A percentile compares a stretch with the other conserved stretches of the same genome.
These are phyloP conservation scores for Schoenoplectus tabernaemontani DNA, from an alignment of 202 grass and related monocot genomes.

Conservation along the genomic window DNA sequence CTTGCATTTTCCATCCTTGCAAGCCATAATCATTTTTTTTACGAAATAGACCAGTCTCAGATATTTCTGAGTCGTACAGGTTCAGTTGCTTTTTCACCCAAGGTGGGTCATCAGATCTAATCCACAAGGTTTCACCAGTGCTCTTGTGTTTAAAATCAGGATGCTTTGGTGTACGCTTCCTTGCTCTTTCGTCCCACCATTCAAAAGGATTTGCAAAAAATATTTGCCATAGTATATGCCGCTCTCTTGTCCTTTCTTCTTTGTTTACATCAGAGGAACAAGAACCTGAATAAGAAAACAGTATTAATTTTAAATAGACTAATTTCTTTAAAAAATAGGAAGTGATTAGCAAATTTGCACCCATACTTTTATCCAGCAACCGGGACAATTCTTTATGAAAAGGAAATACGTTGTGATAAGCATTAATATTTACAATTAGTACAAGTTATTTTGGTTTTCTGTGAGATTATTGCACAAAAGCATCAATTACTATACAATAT, in stretches of 20 bases:
- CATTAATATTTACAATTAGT: neutral
- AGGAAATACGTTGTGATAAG: neutral
- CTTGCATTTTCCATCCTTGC: slow-evolving; percentile 38
- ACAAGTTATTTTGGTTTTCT: neutral
- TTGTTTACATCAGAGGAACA: slow-evolving; percentile 24
- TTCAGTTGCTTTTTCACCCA: slow-evolving; percentile 71
- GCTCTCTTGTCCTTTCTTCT: slow-evolving; percentile 25
- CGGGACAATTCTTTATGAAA: neutral
- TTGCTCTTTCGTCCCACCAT: slow-evolving; percentile 73
- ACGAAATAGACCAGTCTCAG: slow-evolving; percentile 13
- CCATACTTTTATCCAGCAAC: neutral
- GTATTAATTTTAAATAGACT: neutral
- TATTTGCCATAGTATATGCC: slow-evolving; percentile 63
- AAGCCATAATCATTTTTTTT: neutral
- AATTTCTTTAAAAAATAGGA: neutral
- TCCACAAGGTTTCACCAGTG: slow-evolving; percentile 50
- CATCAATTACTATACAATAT: neutral
- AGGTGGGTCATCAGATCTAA: slow-evolving; percentile 51
- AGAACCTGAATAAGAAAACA: neutral
- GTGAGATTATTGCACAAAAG: neutral
- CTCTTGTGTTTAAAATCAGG: slow-evolving; percentile 85
- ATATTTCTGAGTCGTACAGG: slow-evolving; percentile 38
- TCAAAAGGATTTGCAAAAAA: slow-evolving; percentile 87
- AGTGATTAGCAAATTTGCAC: neutral
- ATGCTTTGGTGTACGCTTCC: neutral